Conservation (phyloP, 2,329 filamentous ascomycete genomes). For the Stagonosporopsis rhizophila region DNA sequence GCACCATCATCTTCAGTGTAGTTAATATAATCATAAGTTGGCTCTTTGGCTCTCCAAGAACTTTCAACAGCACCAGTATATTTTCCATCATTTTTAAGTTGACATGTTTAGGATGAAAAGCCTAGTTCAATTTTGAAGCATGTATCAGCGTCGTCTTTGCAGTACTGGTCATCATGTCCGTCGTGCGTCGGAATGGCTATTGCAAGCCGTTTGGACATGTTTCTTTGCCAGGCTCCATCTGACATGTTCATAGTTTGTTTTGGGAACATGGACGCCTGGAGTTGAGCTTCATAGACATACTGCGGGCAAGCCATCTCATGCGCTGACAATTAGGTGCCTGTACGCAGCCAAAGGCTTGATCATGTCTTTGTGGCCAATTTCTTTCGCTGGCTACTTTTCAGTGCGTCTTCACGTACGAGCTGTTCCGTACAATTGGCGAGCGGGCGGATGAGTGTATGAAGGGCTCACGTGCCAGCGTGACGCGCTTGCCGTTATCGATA, state of each 20-base stretch:
- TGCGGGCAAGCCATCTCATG: constrained; percentile 39
- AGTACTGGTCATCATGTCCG: constrained; percentile 69
- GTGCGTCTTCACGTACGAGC: too few species aligned
- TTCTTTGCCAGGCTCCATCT: not conserved
- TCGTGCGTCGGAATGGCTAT: constrained; percentile 46
- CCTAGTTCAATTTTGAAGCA: constrained; percentile 46
- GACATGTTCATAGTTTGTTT: constrained; percentile 27
- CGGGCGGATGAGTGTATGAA: too few species aligned
- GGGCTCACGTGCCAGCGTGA: not conserved
- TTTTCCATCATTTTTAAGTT: constrained; percentile 65
- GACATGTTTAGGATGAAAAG: not conserved
- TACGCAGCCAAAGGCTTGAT: too few species aligned
- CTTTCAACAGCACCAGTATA: constrained; percentile 67
- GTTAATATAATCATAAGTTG: constrained; percentile 66
- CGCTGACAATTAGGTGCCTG: constrained; percentile 16
- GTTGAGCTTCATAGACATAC: constrained; percentile 29
- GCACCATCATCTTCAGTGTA: constrained; percentile 70
- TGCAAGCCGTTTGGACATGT: constrained; percentile 23
- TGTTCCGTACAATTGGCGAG: too few species aligned
- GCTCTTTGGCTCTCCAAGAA: constrained; percentile 66
- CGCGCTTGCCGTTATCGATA: not conserved
- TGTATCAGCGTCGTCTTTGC: constrained; percentile 70
- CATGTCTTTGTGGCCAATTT: too few species aligned
- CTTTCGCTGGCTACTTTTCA: too few species aligned
- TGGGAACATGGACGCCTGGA: constrained; percentile 43